These are phyloP conservation scores for Fusarium sp. DNA, from an alignment of 2,329 filamentous ascomycete species.

Conservation along the genomic window DNA sequence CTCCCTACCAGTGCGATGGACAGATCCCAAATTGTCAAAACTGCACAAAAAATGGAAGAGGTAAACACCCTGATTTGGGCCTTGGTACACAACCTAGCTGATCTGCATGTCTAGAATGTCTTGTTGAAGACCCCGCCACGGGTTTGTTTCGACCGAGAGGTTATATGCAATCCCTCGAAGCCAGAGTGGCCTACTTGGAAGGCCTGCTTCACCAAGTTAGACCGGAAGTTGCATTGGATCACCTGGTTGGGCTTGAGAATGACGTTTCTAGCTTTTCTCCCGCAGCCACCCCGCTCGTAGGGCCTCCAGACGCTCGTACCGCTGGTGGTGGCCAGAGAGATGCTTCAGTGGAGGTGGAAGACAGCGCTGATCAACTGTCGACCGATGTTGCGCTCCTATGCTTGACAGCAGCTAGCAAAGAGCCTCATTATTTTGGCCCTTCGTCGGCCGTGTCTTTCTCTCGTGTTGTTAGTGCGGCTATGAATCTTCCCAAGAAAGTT, in stretches of 20 bases:
- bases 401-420: slow-evolving; percentile 25
- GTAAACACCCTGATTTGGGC: not conserved
- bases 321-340: not conserved
- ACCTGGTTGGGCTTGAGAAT: slow-evolving; percentile 15
- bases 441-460: slow-evolving; percentile 32
- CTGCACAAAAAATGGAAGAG: slow-evolving; percentile 15
- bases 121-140: slow-evolving; percentile 31
- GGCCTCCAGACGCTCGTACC: not conserved
- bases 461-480: slow-evolving; percentile 27
- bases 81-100: not conserved
- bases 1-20: slow-evolving; percentile 19
- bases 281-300: not conserved
- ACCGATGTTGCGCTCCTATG: slow-evolving; percentile 28
- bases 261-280: not conserved
- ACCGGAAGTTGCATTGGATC: slow-evolving; percentile 24
- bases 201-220: slow-evolving; percentile 24
- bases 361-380: slow-evolving; percentile 25
- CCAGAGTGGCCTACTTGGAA: slow-evolving; percentile 28
- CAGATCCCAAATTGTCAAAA: slow-evolving; percentile 23
- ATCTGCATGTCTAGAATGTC: slow-evolving; percentile 9
- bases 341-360: slow-evolving; percentile 8
- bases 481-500: slow-evolving; percentile 29
- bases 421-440: slow-evolving; percentile 34
- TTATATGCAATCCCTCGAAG: slow-evolving; percentile 30
- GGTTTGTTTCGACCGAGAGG: slow-evolving; percentile 26